Percentiles rank a stretch among this genome's conserved stretches.
phyloP scores from a whole-genome alignment of 2,329 filamentous ascomycete species.

The Alternaria angustiovoidea region DNA sequence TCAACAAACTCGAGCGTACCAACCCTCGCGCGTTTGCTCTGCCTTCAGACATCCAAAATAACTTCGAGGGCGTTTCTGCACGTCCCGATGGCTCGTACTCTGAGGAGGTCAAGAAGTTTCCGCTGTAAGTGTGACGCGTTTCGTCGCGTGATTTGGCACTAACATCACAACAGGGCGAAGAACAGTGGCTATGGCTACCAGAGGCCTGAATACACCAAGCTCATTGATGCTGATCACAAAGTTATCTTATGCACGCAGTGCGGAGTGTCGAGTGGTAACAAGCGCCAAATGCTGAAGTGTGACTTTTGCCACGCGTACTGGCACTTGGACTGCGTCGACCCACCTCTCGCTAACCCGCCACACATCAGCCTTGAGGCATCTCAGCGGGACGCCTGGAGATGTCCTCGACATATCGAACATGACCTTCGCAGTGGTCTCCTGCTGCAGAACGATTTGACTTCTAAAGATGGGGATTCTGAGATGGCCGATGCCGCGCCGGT shows the following conservation, averaged over 20 bases:
- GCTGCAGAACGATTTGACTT: slow-evolving; percentile 45
- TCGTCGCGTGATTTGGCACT: slow-evolving; percentile 36
- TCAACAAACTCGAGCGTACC: slow-evolving; percentile 70
- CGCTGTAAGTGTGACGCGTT: slow-evolving; percentile 64
- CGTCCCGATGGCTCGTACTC: slow-evolving; percentile 82
- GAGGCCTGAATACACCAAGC: slow-evolving; percentile 62
- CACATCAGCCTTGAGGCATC: slow-evolving; percentile 59
- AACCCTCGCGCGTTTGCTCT: slow-evolving; percentile 77
- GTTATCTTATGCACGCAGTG: slow-evolving; percentile 81
- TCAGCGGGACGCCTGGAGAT: slow-evolving; percentile 79
- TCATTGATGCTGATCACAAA: slow-evolving; percentile 75
- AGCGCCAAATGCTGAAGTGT: slow-evolving; percentile 83
- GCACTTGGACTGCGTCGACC: slow-evolving; percentile 92
- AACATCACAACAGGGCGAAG: slow-evolving; percentile 45
- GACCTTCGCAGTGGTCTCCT: slow-evolving; percentile 61
- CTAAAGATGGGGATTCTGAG: slow-evolving; percentile 35
- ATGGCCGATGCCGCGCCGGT: slow-evolving; percentile 39
- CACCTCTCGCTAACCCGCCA: slow-evolving; percentile 81
- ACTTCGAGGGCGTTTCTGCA: slow-evolving; percentile 81
- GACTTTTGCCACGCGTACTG: slow-evolving; percentile 82
- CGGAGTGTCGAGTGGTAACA: slow-evolving; percentile 68
- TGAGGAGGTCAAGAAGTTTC: slow-evolving; percentile 65
- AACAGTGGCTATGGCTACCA: slow-evolving; percentile 53
- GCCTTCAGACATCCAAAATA: slow-evolving; percentile 73
- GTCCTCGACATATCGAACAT: slow-evolving; percentile 85